phyloP scores from a whole-genome alignment of 1,284 basidiomycete species.

The Schizophyllum commune region DNA sequence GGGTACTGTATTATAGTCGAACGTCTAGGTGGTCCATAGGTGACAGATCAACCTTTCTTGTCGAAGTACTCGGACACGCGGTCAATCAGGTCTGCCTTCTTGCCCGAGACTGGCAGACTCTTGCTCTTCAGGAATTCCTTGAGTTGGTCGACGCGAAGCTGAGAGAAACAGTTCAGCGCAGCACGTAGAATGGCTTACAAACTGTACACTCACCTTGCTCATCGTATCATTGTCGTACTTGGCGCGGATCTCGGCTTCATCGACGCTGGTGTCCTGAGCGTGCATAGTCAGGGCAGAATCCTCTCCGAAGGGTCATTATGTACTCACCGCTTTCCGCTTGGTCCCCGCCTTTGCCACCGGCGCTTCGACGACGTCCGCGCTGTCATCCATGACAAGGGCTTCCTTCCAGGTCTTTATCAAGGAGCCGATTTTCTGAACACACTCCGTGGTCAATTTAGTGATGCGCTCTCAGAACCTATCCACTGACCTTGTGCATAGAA shows the following conservation, averaged over 20 bases:
- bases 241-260: slow-evolving; percentile 63
- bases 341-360: slow-evolving; percentile 37
- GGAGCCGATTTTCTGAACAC: slow-evolving; percentile 30
- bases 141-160: slow-evolving; percentile 75
- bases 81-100: slow-evolving; percentile 62
- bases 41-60: too few relatives aligned
- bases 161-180: slow-evolving; percentile 10
- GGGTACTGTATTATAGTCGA: too few relatives aligned
- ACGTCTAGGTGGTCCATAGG: too few relatives aligned
- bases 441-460: too few relatives aligned
- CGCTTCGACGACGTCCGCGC: slow-evolving; percentile 53
- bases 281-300: too few relatives aligned
- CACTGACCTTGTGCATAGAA: slow-evolving; percentile 71
- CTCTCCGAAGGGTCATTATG: too few relatives aligned
- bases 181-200: slow-evolving; percentile 4
- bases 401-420: slow-evolving; percentile 72
- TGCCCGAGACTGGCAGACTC: slow-evolving; percentile 50
- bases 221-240: slow-evolving; percentile 53
- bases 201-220: slow-evolving; percentile 44
- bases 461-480: too few relatives aligned
- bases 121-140: slow-evolving; percentile 69
- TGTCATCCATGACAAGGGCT: slow-evolving; percentile 22
- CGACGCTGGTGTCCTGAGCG: slow-evolving; percentile 52
- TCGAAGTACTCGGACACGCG: slow-evolving; percentile 51
- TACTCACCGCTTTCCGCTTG: slow-evolving; percentile 68